Base-by-base conservation (phyloP, 768 basidiomycete species). In the Boletellus ananiceps region DNA sequence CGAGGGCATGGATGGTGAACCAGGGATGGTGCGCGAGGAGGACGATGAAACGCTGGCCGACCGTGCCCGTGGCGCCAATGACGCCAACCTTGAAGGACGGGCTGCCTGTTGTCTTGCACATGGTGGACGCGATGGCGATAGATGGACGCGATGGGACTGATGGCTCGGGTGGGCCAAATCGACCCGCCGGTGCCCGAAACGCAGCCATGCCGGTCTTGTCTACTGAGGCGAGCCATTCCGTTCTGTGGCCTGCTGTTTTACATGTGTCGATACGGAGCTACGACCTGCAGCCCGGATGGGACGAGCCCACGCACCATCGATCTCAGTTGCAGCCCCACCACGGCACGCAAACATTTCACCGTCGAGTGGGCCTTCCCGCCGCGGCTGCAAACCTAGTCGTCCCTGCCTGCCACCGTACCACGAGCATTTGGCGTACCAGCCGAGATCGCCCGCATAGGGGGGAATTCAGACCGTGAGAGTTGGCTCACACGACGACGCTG, bases 21-120 rank as follows among this genome's bases (percentile, higher is more conserved):
- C 86, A 97, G 0, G 95, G 93, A 64, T 99, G 96, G 7, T 72
- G 64, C 4, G 90, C 75, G 41, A 99, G 85, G 41, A 97, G 82
- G 43, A 82, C 77, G 68, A 98, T 88, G 69, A 98, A 99, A 35
- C 93, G 81, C 69, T 98, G 95, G 19, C 95, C 94, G 42, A 97
- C 95, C 40, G 92, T 96, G 49, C 95, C 92, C 0, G 91, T 94
- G 1, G 92, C 91, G 29, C 91, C 91, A 8, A 93, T 75, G 40
- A 94, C 73, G 51, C 89, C 91, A 51, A 94, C 88, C 38, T 71
- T 74, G 54, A 75, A 61, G 3, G 57, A 4, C 7, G 50, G 54
- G 0, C 51, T 50, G 8, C 67, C 63, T 32, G 54, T 15, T 31
- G 40, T 46, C 40, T 23, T 57, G 47, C 34, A 64, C 61, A 67